Base-by-base conservation (phyloP, 352 stramenopile genomes). In the Pythium apleroticum region DNA sequence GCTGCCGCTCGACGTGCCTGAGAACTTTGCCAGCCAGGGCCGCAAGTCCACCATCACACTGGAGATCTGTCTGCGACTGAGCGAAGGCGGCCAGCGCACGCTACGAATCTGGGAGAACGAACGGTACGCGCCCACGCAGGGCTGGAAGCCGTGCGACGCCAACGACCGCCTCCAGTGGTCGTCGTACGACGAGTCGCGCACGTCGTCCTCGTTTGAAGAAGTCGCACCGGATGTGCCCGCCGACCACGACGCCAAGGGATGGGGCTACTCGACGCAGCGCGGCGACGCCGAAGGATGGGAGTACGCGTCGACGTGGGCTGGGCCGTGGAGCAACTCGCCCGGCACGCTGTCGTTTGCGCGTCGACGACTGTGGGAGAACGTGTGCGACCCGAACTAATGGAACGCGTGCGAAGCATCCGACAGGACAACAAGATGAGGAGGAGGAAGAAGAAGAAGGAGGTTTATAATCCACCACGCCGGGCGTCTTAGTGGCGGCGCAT, bases 41-140 rank as follows among this genome's bases (percentile, higher is more conserved):
- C 22, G 58, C 27, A 25, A 87, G 43, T 65, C 68, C 46, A 67
- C 64, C 28, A 68, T 84, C 52, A 65, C 69, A 28, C 56, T 80
- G 4, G 78, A 89, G 53, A 69, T 86, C 52, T 77, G 75, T 43
- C 66, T 85, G 24, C 77, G 67, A 9, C 53, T 86, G 30, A 71
- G 88, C 68, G 85, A 81, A 52, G 74, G 76, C 60, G 76, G 78
- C 65, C 67, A 87, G 49, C 75, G 76, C 65, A 81, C 72, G 39
- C 60, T 93, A 49, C 77, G 72, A 49, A 69, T 91, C 19, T 89
- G 79, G 78, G 80, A 93, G 71, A 90, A 89, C 55, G 78, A 91
- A 59, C 61, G 77, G 61, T 93, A 76, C 60, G 35, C 52, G 57
- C 66, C 46, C 63, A 77, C 56, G 68, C 67, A 25, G 55, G 72